Conservation (phyloP, 805 yeast genomes). For the Maudiozyma barnettii region DNA sequence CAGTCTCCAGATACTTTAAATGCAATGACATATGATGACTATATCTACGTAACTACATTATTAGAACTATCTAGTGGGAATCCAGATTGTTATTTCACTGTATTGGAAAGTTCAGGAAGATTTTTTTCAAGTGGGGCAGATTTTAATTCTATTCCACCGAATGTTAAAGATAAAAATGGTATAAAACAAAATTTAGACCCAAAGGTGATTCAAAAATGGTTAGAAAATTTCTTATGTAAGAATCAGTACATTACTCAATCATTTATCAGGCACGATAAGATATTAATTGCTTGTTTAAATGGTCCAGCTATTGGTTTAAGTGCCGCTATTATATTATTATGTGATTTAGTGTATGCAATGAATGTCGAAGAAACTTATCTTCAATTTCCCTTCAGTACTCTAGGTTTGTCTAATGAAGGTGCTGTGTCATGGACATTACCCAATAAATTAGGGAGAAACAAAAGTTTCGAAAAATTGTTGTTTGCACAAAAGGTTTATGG, state of each 20-base stretch:
- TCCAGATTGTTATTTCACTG: constrained; percentile 51
- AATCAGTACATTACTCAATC: constrained; percentile 61
- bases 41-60: constrained; percentile 46
- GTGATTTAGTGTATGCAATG: constrained; percentile 66
- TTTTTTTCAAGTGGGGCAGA: constrained; percentile 85
- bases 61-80: constrained; percentile 56
- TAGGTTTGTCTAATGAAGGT: constrained; percentile 81
- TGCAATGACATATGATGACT: constrained; percentile 59
- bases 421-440: constrained; percentile 61
- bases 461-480: constrained; percentile 63
- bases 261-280: constrained; percentile 60
- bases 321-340: constrained; percentile 62
- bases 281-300: constrained; percentile 63
- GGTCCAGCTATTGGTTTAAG: constrained; percentile 83
- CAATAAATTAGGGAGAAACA: constrained; percentile 60
- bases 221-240: constrained; percentile 53
- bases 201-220: constrained; percentile 34
- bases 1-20: constrained; percentile 53
- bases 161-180: background rate
- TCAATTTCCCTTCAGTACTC: constrained; percentile 68
- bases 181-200: constrained; percentile 18
- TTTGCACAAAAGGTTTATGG: constrained; percentile 53
- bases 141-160: constrained; percentile 31
- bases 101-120: constrained; percentile 61
- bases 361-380: constrained; percentile 41